Base-by-base conservation (phyloP, 331 rosid genomes). In the Ulmus americana region DNA sequence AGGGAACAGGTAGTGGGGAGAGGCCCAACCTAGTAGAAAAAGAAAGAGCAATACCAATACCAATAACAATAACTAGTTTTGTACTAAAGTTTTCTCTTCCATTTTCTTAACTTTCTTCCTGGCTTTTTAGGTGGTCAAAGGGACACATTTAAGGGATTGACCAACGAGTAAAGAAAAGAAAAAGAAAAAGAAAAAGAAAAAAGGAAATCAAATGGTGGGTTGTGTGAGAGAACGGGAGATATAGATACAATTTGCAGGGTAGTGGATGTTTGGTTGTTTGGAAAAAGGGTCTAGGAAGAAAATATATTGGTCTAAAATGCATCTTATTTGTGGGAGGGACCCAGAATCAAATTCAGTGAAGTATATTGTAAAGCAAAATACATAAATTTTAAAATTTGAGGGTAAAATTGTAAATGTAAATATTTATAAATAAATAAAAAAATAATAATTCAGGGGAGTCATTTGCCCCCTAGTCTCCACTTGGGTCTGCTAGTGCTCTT, bases 51-150 rank as follows among this genome's bases (percentile, higher is more conserved):
- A 28, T 28, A 28, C 35, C 35, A 28, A 28, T 28, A 28, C 35
- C 35, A 60, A 38, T 44, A 16, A 58, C 35, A 60, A 38, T 44
- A 16, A 58, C 12, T 48, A 10, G 35, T 48, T 48, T 48, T 46
- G 14, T 46, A 11, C 6, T 1, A 1, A 16, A 39, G 0, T 6
- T 58, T 69, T 18, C 14, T 57, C 35, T 57, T 15, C 59, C 45
- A 50, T 57, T 38, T 35, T 55, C 46, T 45, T 52, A 44, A 41
- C 59, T 67, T 51, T 63, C 13, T 54, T 64, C 68, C 49, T 50
- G 46, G 45, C 50, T 72, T 18, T 75, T 77, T 70, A 49, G 20
- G 58, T 59, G 62, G 84, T 76, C 69, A 72, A 76, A 85, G 74
- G n/a, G 73, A 74, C 63, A 59, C 48, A 46, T 12, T 22, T 22